Base-by-base conservation (phyloP, 1,284 basidiomycete species). In the Phylloporus sp. region DNA sequence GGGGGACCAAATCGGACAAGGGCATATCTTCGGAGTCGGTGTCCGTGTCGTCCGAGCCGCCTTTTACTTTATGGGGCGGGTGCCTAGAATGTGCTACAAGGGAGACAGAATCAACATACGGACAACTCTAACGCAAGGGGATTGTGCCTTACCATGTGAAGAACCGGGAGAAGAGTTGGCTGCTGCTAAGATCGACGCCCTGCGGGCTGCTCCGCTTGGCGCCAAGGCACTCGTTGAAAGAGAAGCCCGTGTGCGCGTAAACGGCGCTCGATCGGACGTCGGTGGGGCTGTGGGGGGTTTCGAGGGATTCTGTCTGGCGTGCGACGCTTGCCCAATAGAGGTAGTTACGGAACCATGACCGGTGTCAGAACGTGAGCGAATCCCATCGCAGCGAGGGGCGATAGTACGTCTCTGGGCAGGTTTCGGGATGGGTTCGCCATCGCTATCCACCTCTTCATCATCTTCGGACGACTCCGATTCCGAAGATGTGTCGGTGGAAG, bases 1-100 rank as follows among this genome's bases (percentile, higher is more conserved):
- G 82, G 0, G 70, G 68, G 17, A 82, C 70, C 34, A 83, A 68
- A 26, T 70, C 71, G 2, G 81, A 76, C 46, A 86, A 72, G 6
- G 84, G 84, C 42, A 79, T 76, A 64, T 77, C 74, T 55, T 83
- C 78, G 26, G 82, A 82, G 24, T 80, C 77, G n/a, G 57, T 55
- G 37, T 76, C 67, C 3, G 70, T 73, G 18, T 72, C 71, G 50
- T 74, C 62, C 0, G 68, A 61, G 31, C 66, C 64, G 6, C 66
- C 51, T n/a, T 42, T 59, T 11, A 26, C 54, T 49, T 64, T 66
- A 26, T 12, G 62, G 17, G 56, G 40, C 10, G 62, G 47, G 22
- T n/a, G 22, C 40, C 34, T 62, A 12, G 59, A 52, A 37, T 54
- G 68, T 42, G 58, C 72, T 74, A 34, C 6, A 50, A 51, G 32